Base-by-base conservation (phyloP, 805 yeast species). In the Wickerhamomyces queroliae region DNA sequence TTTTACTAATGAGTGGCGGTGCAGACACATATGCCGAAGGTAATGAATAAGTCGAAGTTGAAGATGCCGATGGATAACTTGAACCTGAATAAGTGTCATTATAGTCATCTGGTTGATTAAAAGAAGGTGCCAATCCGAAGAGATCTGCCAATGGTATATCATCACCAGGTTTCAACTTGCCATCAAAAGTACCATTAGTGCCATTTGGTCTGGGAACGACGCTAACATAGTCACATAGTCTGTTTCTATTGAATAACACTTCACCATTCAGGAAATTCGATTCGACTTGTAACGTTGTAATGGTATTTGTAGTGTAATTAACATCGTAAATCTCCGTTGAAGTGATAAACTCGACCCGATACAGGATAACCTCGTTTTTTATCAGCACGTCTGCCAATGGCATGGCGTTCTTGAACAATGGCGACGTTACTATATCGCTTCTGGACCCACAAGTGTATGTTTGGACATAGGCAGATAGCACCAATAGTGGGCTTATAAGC, bases 211-310 rank as follows among this genome's bases (percentile, higher is more conserved):
- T n/a, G 18, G 23, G 21, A 9, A 34, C 39, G 7, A 24, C 13
- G n/a, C 39, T 23, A 17, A 50, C 46, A 36, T 48, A 47, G 19
- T 63, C 63, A 52, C 80, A 75, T 29, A 75, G 58, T 17, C 78
- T 53, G 17, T 58, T 46, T 44, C 66, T 66, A 28, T 67, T 66
- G 42, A 63, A 64, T 10, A 61, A 48, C 7, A 72, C 51, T 20
- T 56, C 52, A 32, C 67, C 66, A 15, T 74, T 77, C 54, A 64
- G 61, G 47, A 67, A 73, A 35, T 61, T 62, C 8, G 73, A 55
- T 27, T 62, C 59, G 11, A 71, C 69, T 38, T 71, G 75, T 32
- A 75, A 52, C 2, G 78, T 71, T 9, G 80, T 72, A 49, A 55
- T 74, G 45, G 57, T 63, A 52, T 74, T 72, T 2, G 78, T 67